A percentile compares a stretch with the other conserved stretches of the same genome.
Evolutionary conservation across 169 alveolate species (phyloP).

Genomic region (Theileria annulata): DNA sequence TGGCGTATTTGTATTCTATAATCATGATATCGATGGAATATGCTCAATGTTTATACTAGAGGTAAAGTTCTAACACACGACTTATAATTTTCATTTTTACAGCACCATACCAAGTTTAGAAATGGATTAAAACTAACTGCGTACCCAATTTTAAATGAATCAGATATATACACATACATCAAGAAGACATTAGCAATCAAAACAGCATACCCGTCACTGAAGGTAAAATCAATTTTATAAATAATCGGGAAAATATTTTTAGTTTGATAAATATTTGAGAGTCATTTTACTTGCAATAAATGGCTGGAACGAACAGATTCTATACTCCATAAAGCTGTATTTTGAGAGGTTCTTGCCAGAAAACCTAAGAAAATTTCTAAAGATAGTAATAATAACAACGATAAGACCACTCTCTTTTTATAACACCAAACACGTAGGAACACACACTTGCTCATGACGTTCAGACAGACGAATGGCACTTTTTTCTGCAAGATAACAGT

Average conservation of each 20-base stretch:
- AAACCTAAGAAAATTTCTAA: conserved; percentile 21
- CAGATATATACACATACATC: conserved; percentile 65
- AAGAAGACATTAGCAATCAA: conserved; percentile 55
- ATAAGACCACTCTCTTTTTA: conserved; percentile 55
- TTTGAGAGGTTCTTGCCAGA: conserved; percentile 50
- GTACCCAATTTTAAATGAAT: conserved; percentile 57
- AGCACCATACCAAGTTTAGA: conserved; percentile 60
- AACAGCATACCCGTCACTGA: conserved; percentile 47
- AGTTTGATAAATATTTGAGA: conserved; percentile 59
- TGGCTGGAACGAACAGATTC: conserved; percentile 66
- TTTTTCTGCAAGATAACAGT: conserved; percentile 49
- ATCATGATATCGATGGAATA: conserved; percentile 61
- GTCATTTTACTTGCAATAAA: conserved; percentile 59
- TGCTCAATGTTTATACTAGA: conserved; percentile 62
- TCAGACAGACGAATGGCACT: conserved; percentile 65
- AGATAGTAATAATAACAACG: conserved; percentile 48
- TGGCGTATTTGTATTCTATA: conserved; percentile 62
- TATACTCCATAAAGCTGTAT: conserved; percentile 63
- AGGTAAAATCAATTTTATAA: conserved; percentile 27
- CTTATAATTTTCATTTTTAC: conserved; percentile 2
- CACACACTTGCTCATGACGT: background rate
- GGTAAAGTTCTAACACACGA: conserved; percentile 30
- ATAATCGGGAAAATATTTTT: background rate
- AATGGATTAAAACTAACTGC: conserved; percentile 52
- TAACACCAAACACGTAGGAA: conserved; percentile 47